phyloP scores from a whole-genome alignment of 495 filamentous ascomycete species.

The Penicillium psychrofluorescens region DNA sequence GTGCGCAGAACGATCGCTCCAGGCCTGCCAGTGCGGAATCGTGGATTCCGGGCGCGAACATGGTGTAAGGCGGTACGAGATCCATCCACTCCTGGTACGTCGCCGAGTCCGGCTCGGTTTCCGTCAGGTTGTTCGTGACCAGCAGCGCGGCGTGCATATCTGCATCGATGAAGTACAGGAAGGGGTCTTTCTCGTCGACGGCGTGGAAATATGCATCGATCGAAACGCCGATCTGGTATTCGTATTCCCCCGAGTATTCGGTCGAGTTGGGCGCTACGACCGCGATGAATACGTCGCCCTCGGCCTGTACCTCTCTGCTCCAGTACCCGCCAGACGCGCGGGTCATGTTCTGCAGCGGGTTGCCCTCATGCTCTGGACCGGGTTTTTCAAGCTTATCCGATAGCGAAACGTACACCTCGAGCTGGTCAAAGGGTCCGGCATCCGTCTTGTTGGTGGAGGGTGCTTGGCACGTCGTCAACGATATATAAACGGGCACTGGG shows the following conservation, averaged over 20 bases:
- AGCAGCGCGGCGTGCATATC: conserved; percentile 71
- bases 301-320: conserved; percentile 24
- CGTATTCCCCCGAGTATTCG: conserved; percentile 53
- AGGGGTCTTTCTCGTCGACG: conserved; percentile 36
- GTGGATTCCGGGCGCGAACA: conserved; percentile 69
- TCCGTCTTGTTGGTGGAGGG: conserved; percentile 43
- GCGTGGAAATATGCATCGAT: conserved; percentile 65
- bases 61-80: conserved; percentile 55
- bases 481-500: conserved; percentile 53
- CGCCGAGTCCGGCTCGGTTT: conserved; percentile 28
- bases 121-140: conserved; percentile 62
- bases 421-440: conserved; percentile 49
- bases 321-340: conserved; percentile 52
- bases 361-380: conserved; percentile 46
- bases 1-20: conserved; percentile 65
- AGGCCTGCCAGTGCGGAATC: conserved; percentile 57
- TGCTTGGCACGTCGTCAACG: conserved; percentile 73
- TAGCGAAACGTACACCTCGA: conserved; percentile 71
- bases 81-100: conserved; percentile 49
- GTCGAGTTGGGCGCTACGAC: conserved; percentile 60
- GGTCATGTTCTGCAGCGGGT: conserved; percentile 31
- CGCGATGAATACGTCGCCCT: conserved; percentile 63
- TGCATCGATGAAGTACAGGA: conserved; percentile 69
- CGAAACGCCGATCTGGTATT: conserved; percentile 77
- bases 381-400: conserved; percentile 57